These are phyloP conservation scores for Quercus engelmannii DNA, from an alignment of 306 rosid genomes.

Conservation along the genomic window DNA sequence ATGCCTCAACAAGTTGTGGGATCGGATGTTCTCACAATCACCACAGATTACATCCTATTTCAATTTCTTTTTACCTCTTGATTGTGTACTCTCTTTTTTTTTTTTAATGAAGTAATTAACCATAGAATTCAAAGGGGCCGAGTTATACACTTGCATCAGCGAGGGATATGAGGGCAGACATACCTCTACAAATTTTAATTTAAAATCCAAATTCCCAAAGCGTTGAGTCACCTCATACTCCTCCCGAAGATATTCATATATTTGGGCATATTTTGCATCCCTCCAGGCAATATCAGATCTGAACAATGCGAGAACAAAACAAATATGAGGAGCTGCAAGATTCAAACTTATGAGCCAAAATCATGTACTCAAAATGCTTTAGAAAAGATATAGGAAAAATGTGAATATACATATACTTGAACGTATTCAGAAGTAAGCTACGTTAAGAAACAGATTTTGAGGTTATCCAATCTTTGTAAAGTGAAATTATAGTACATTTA, in stretches of 20 bases:
- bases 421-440: background rate
- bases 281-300: conserved; percentile 99
- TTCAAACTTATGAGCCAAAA: conserved; percentile 11
- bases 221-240: conserved; percentile 96
- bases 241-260: conserved; percentile 80
- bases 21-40: background rate
- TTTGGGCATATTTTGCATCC: conserved; percentile 91
- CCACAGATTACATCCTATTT: background rate
- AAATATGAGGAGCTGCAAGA: conserved; percentile 5
- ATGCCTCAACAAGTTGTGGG: too few relatives aligned
- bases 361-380: conserved; percentile 7
- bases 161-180: background rate
- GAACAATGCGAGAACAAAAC: conserved; percentile 27
- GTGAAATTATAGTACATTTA: background rate
- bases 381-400: background rate
- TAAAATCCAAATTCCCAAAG: conserved; percentile 86
- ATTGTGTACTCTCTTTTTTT: background rate
- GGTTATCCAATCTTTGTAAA: background rate
- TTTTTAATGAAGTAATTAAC: background rate
- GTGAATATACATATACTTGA: background rate
- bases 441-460: background rate
- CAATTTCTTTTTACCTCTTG: background rate
- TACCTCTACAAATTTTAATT: conserved; percentile 91
- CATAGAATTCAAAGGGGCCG: background rate
- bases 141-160: background rate